Evolutionary conservation across 768 basidiomycete genomes (phyloP), one percentile per base, ranked within the genome.

Genomic region (Pisolithus microcarpus): DNA sequence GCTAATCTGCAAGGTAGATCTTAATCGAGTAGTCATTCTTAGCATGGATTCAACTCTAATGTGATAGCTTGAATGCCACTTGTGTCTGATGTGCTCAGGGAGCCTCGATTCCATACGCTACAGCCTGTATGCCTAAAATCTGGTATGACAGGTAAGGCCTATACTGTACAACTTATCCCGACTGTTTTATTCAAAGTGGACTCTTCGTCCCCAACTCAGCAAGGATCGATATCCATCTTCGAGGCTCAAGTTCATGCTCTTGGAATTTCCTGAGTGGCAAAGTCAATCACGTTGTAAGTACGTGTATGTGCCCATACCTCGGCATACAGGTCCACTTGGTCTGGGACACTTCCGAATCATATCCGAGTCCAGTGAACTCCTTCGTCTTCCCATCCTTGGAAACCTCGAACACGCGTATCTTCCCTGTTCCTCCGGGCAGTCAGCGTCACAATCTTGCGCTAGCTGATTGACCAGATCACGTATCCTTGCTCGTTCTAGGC

Each of bases 301-400:
- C 1, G 59, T 72, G 28, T 40, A 46, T 16, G 5, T 9, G 40
- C 38, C 54, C 63, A 47, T 52, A 92, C 91, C 84, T 99, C 96
- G 3, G 96, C 96, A 64, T 85, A 99, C 5, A 99, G 75, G 59
- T 98, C 96, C 15, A 91, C 91, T 42, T 89, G 86, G 55, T 98
- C 94, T 34, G 86, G 82, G 54, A 97, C 86, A 63, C 96, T 98
- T 4, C 94, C 93, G n/a, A 59, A 99, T 95, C 90, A 95, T 94
- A 64, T 98, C 96, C 15, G 87, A 85, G 19, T 85, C 83, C 1
- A 86, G n/a, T 91, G 59, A 92, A 96, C 67, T 95, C 90, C 65
- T 87, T 88, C 73, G 82, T 84, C 72, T 91, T 87, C n/a, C 93
- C 91, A 56, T 94, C 89, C 65, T 88, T 85, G 38, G 85, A 84